Conservation (phyloP, 2,329 filamentous ascomycete species). For the Fusarium chlamydosporum region DNA sequence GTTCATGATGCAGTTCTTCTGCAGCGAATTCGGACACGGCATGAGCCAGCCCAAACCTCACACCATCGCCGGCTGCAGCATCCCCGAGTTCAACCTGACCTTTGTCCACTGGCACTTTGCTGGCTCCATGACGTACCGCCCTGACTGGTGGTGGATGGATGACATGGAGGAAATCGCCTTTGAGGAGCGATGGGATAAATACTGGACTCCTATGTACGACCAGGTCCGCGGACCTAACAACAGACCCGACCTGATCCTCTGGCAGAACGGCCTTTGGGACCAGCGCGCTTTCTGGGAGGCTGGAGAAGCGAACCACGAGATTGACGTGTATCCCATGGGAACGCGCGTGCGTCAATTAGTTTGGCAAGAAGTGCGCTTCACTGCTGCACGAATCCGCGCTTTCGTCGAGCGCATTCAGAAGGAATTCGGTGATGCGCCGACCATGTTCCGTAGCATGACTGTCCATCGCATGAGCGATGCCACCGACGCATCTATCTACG, state of each 20-base stretch:
- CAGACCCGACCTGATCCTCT: slow-evolving; percentile 38
- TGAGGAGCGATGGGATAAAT: slow-evolving; percentile 40
- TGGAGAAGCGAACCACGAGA: slow-evolving; percentile 39
- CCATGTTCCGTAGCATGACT: slow-evolving; percentile 41
- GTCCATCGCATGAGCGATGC: slow-evolving; percentile 36
- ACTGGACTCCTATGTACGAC: slow-evolving; percentile 37
- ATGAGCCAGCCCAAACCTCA: slow-evolving; percentile 34
- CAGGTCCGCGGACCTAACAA: slow-evolving; percentile 35
- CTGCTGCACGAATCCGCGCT: slow-evolving; percentile 29
- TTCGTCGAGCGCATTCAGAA: slow-evolving; percentile 28
- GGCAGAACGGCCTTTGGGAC: slow-evolving; percentile 45
- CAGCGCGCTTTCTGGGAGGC: slow-evolving; percentile 43
- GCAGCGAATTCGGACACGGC: slow-evolving; percentile 35
- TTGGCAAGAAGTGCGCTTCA: slow-evolving; percentile 42
- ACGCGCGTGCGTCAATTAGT: slow-evolving; percentile 35
- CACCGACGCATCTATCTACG: slow-evolving; percentile 35
- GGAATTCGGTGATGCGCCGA: slow-evolving; percentile 29
- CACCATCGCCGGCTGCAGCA: slow-evolving; percentile 35
- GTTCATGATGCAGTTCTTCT: slow-evolving; percentile 45
- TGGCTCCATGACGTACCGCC: slow-evolving; percentile 34
- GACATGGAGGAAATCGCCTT: slow-evolving; percentile 41
- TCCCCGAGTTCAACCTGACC: slow-evolving; percentile 41
- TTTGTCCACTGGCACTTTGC: slow-evolving; percentile 43
- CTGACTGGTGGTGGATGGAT: slow-evolving; percentile 46
- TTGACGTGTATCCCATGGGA: slow-evolving; percentile 37